Base-by-base conservation (phyloP, 1,284 basidiomycete genomes). In the Microbotryum lychnidis-dioicae region DNA sequence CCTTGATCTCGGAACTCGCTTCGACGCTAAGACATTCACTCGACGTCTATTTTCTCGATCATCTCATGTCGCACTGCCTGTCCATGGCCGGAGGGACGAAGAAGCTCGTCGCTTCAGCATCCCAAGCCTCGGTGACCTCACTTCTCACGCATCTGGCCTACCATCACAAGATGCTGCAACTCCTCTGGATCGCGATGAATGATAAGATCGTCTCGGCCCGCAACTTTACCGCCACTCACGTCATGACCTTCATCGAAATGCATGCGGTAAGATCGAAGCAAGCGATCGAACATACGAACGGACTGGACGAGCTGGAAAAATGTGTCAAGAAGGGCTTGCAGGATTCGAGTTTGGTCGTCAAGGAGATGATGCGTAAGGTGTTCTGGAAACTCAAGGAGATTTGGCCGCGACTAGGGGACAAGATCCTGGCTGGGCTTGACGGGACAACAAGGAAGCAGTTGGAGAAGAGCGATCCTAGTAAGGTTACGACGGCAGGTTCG, bases 81-180 rank as follows among this genome's bases (percentile, higher is more conserved):
- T 84, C 84, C 67, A 89, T 98, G 89, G 85, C 89, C 29, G 86
- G 85, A 8, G 85, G 90, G 63, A 97, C 94, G n/a, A 99, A 99
- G 77, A 96, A 92, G 74, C 85, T 97, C 52, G 84, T 87, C 42
- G 91, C 89, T 14, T 85, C 89, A 60, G 86, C 87, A 59, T 90
- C 92, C 0, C 96, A 97, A 73, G 79, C 81, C 7, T 81, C 84
- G 1, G 81, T 89, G 2, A 80, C 82, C 1, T 78, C 81, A 6
- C 80, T 97, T 64, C 82, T 98, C 45, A 79, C 79, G 10, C 77
- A 87, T 69, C 83, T 85, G 1, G 85, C 87, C 2, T 80, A 84
- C 55, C 85, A 85, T 58, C 84, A 87, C n/a, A 74, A 81, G 9
- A 75, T 88, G 58, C 74, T 94, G 5, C 80, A 87, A 18, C 80